phyloP scores from a whole-genome alignment of 371 early-diverging fungal species.

The Mucor circinelloides region DNA sequence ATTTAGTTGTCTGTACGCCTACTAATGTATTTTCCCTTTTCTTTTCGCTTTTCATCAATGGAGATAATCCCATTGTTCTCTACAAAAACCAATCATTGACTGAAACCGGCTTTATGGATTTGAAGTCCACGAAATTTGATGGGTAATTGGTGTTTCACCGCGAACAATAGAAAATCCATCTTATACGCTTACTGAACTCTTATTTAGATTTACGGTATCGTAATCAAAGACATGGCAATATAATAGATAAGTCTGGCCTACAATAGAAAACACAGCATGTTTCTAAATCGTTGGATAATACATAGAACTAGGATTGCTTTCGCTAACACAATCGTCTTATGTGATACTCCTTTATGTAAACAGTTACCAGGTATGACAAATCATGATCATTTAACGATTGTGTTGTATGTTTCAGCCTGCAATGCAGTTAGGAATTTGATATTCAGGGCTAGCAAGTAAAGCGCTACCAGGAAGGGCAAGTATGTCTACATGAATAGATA shows the following conservation, averaged over 20 bases:
- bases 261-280: background rate
- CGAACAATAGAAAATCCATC: background rate
- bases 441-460: no score
- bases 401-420: no score
- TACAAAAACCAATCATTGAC: background rate
- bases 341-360: no score
- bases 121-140: background rate
- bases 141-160: background rate
- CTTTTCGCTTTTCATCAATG: background rate
- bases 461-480: no score
- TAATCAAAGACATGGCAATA: background rate
- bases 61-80: background rate
- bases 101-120: background rate
- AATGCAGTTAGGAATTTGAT: no score
- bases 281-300: background rate
- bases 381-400: no score
- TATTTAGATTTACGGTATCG: background rate
- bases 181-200: background rate
- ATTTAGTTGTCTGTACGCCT: no score
- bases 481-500: no score
- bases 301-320: no score
- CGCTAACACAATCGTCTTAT: no score
- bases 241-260: background rate
- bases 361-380: no score
- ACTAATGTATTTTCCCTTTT: background rate